Percentiles rank a stretch among this genome's conserved stretches.
Conservation (phyloP, 2,329 filamentous ascomycete genomes). For the Aspergillus flavus region DNA sequence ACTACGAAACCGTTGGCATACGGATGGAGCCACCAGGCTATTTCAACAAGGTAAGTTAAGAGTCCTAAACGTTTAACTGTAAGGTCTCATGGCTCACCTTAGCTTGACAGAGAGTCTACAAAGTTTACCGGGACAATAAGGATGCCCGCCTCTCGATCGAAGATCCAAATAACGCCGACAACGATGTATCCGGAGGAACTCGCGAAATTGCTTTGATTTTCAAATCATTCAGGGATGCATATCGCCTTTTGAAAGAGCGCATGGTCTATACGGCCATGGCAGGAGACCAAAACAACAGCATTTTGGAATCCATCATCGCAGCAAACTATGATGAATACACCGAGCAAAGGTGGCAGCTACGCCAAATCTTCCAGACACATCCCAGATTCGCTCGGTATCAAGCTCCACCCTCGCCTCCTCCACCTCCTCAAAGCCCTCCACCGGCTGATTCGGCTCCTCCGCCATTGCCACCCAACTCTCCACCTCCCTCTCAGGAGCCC, state of each 20-base stretch:
- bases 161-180: conserved; percentile 81
- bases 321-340: conserved; percentile 79
- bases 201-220: conserved; percentile 69
- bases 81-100: conserved; percentile 12
- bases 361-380: conserved; percentile 52
- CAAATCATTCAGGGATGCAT: conserved; percentile 68
- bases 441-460: conserved; percentile 21
- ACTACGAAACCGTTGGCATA: conserved; percentile 71
- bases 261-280: conserved; percentile 48
- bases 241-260: conserved; percentile 58
- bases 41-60: conserved; percentile 67
- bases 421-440: conserved; percentile 26
- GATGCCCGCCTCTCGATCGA: conserved; percentile 77
- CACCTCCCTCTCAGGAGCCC: conserved; percentile 21
- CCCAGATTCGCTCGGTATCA: conserved; percentile 37
- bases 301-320: conserved; percentile 72
- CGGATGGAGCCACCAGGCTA: conserved; percentile 73
- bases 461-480: conserved; percentile 24
- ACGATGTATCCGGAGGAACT: conserved; percentile 90
- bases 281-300: conserved; percentile 47
- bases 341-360: conserved; percentile 67
- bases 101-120: conserved; percentile 35
- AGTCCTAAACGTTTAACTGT: background rate
- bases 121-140: conserved; percentile 58
- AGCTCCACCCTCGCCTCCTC: conserved; percentile 28